Base-by-base conservation (phyloP, 805 yeast species). In the Novakomyces olei region DNA sequence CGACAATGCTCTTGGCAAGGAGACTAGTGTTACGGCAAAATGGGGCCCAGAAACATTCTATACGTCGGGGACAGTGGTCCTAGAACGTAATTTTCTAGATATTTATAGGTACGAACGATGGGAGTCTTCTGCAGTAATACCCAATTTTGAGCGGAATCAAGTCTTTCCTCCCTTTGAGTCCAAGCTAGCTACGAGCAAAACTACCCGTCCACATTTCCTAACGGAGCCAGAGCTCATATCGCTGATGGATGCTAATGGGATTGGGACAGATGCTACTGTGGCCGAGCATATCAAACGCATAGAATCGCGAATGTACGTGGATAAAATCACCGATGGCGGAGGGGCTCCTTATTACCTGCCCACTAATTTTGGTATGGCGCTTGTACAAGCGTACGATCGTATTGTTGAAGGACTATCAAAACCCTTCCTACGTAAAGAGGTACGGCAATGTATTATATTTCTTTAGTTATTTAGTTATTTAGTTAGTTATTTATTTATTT, bases 251-350 rank as follows among this genome's bases (percentile, higher is more conserved):
- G 77, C 71, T 7, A 88, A 88, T 50, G 96, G 96, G 0, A 88
- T 88, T 29, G 99, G 99, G 2, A 88, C 99, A 0, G 99, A 88
- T 57, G 99, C 99, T 1, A 88, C 99, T 0, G 91, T 88, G 52
- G 98, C 96, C 0, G 98, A 88, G 27, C 99, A 88, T 51, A 88
- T 88, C 25, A 81, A 76, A 36, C 83, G 77, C 46, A 70, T 88
- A 27, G 54, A 65, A 19, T 50, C 51, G 7, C 54, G 98, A 34
- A 68, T 69, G 14, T 91, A 83, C 44, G 66, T 78, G 4, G 53
- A 51, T 12, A 69, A 40, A 41, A 36, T 39, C 16, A 37, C 42
- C 5, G 27, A 26, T n/a, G 42, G 42, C 15, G 27, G 30, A 5
- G 28, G 15, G n/a, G n/a, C n/a, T n/a, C n/a, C n/a, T n/a, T n/a